Evolutionary conservation across 345 rosid genomes (phyloP), one percentile per base, ranked within the genome.

Genomic region (Syzygium aromaticum): DNA sequence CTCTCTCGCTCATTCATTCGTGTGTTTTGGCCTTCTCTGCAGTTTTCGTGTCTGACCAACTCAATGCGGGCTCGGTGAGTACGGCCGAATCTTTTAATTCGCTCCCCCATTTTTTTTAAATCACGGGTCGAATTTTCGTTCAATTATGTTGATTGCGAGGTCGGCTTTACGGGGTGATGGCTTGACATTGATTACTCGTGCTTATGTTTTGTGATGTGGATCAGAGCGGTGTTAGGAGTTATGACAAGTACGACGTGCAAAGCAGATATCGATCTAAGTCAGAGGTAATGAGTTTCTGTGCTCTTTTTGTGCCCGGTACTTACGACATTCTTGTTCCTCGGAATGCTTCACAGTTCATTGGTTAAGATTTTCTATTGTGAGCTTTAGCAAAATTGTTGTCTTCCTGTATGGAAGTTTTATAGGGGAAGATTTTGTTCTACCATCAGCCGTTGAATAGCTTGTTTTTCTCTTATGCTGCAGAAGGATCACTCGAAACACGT

Each of bases 41-140:
- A 96, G 99, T 94, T 89, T 90, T 88, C 77, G 90, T 90, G 87
- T 89, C 95, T 87, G 92, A 91, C 43, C 96, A 91, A 52, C 90
- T 87, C 51, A 84, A 88, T 86, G 88, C 95, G 2, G 87, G 86
- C 89, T 78, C 94, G 33, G 99, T 96, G 89, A 92, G 99, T 84
- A 51, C 87, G 89, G 85, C 51, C 46, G 82, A 38, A 73, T 77
- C 73, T 86, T 64, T 88, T 86, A 77, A 77, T 46, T 56, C 38
- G 51, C 54, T 59, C 40, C 40, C 52, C 12, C 3, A n/a, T 86
- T 25, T 51, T 52, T 40, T 82, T 43, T 5, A 43, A 30, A 38
- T 43, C 52, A n/a, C 53, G 85, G 17, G 30, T 43, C 77, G 8
- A 78, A 56, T 54, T 25, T 82, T 46, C 1, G 77, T 87, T 51